Evolutionary conservation across 306 rosid genomes (phyloP).

Genomic region (Malus domestica): ASM211411v1 NC_041803.1:51175501-51176000

Average conservation of each 20-base stretch:
- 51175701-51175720: slow-evolving; percentile 56
- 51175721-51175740: slow-evolving; percentile 53
- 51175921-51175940: background rate
- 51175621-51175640: slow-evolving; percentile 79
- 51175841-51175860: background rate
- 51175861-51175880: background rate
- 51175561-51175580: slow-evolving; percentile 47
- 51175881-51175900: background rate
- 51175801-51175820: slow-evolving; percentile 43
- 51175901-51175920: background rate
- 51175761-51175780: slow-evolving; percentile 72
- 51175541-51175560: slow-evolving; percentile 22
- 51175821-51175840: slow-evolving; percentile 23
- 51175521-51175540: slow-evolving; percentile 42
- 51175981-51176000: background rate
- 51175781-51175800: slow-evolving; percentile 66
- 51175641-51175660: slow-evolving; percentile 84
- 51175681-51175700: slow-evolving; percentile 57
- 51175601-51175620: slow-evolving; percentile 61
- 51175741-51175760: slow-evolving; percentile 75
- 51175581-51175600: slow-evolving; percentile 50
- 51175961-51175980: background rate
- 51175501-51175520: slow-evolving; percentile 67
- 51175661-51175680: slow-evolving; percentile 79
- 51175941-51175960: background rate